Evolutionary conservation across 1,139 yeast genomes (phyloP).

Genomic region (Yamadazyma dushanensis): DNA sequence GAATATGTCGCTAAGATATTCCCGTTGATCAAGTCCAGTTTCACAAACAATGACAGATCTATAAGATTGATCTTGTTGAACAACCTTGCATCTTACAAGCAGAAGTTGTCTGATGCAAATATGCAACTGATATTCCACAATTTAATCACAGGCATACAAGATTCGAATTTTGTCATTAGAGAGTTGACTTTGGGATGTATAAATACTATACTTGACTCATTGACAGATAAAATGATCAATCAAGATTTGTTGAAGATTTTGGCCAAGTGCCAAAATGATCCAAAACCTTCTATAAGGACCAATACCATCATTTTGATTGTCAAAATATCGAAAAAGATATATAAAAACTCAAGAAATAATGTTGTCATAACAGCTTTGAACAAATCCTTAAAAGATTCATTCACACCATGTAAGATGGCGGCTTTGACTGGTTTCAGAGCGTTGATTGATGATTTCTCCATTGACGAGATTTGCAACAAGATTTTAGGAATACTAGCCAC

Average conservation of each 20-base stretch:
- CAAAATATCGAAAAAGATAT: slow-evolving; percentile 65
- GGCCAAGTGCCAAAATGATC: slow-evolving; percentile 88
- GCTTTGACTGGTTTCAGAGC: slow-evolving; percentile 75
- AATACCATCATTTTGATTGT: slow-evolving; percentile 80
- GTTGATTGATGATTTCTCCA: slow-evolving; percentile 64
- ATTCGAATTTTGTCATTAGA: slow-evolving; percentile 76
- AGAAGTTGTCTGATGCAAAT: slow-evolving; percentile 54
- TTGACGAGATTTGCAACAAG: slow-evolving; percentile 77
- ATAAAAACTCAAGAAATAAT: slow-evolving; percentile 57
- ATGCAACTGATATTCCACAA: slow-evolving; percentile 70
- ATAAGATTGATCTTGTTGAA: slow-evolving; percentile 69
- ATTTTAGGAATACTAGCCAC: slow-evolving; percentile 87
- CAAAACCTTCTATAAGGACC: slow-evolving; percentile 79
- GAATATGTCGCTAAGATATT: slow-evolving; percentile 44
- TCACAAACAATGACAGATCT: slow-evolving; percentile 70
- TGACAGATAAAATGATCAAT: slow-evolving; percentile 79
- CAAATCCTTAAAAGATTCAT: slow-evolving; percentile 79
- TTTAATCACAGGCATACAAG: slow-evolving; percentile 78
- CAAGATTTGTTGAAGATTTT: slow-evolving; percentile 78
- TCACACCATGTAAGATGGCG: slow-evolving; percentile 72
- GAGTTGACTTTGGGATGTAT: slow-evolving; percentile 79
- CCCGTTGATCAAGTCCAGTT: slow-evolving; percentile 66
- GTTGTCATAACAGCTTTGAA: slow-evolving; percentile 87
- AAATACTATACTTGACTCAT: slow-evolving; percentile 59
- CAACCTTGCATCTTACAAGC: slow-evolving; percentile 57